Base-by-base conservation (phyloP, 495 filamentous ascomycete species). In the Aspergillus asperescens region DNA sequence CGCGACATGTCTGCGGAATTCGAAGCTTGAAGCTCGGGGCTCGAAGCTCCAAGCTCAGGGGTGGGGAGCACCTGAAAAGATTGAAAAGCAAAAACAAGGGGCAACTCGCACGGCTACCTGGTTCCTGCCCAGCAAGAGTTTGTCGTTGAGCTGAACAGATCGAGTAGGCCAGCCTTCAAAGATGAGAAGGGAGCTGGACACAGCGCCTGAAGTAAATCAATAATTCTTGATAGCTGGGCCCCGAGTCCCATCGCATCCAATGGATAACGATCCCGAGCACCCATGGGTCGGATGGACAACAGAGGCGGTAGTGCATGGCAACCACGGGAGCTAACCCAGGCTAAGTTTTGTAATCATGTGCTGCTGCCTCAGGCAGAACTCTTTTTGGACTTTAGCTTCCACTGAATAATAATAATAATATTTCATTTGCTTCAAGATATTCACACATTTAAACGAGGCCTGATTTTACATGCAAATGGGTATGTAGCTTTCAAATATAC, bases 401-500 rank as follows among this genome's bases (percentile, higher is more conserved):
- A n/a, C n/a, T n/a, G n/a, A n/a, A n/a, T n/a, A n/a, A n/a, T n/a
- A n/a, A n/a, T n/a, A n/a, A n/a, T n/a, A n/a, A n/a, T n/a, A n/a
- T n/a, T n/a, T n/a, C n/a, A n/a, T n/a, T n/a, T n/a, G n/a, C n/a
- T n/a, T n/a, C n/a, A n/a, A n/a, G n/a, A n/a, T n/a, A n/a, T n/a
- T n/a, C n/a, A n/a, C n/a, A n/a, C n/a, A n/a, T n/a, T n/a, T n/a
- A n/a, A n/a, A n/a, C n/a, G n/a, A n/a, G n/a, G n/a, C n/a, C n/a
- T n/a, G n/a, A n/a, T n/a, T n/a, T n/a, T n/a, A n/a, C n/a, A n/a
- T n/a, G n/a, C n/a, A n/a, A 8, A 18, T 20, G 47, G 37, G 15
- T 18, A 39, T 37, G 1, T 19, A 2, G 27, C 15, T 28, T 41
- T 44, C 68, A 83, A 48, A 92, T 83, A 61, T 90, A 91, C 64